Base-by-base conservation (phyloP, 768 basidiomycete species). In the Suillus weaverae region DNA sequence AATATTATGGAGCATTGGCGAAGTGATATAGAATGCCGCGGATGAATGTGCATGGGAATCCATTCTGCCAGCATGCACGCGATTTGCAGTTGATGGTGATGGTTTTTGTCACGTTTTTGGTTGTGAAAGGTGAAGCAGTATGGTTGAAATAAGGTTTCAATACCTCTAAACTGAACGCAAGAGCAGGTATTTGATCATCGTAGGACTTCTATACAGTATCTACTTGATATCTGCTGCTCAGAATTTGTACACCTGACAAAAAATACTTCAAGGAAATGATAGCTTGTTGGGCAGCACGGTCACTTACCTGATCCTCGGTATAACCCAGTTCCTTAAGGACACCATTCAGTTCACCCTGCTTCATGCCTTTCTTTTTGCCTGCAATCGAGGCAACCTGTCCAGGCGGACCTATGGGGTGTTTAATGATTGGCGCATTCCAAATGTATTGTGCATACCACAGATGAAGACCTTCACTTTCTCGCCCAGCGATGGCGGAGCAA, bases 391-490 rank as follows among this genome's bases (percentile, higher is more conserved):
- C 83, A n/a, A 98, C 91, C 76, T 97, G 95, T 5, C 85, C 86
- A 14, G 95, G 97, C 14, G 94, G 94, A 8, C 93, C 90, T 67
- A 67, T 54, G 35, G 18, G 18, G 22, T 16, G 30, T 54, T 64
- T 68, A 64, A 61, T n/a, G 22, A 30, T 35, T 30, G 38, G n/a
- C 22, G 38, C 10, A 60, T 41, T 22, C 43, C 44, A 26, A 43
- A 36, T 32, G 36, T 39, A n/a, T 61, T 39, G 20, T 16, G 75
- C 87, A 69, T 78, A 88, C 94, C 96, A 72, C 96, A 98, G 30
- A 98, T 78, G 74, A 95, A 92, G 63, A 96, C 78, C 81, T 95
- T 96, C 70, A 94, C 83, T 79, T 95, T 96, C 64, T 92, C 87
- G 9, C 83, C 85, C 18, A 87, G 74, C 11, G 81, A 80, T 26